A percentile compares a stretch with the other conserved stretches of the same genome.
These are phyloP conservation scores for Tympanopsis confertula DNA, from an alignment of 2,329 filamentous ascomycete species.

Conservation along the genomic window DNA sequence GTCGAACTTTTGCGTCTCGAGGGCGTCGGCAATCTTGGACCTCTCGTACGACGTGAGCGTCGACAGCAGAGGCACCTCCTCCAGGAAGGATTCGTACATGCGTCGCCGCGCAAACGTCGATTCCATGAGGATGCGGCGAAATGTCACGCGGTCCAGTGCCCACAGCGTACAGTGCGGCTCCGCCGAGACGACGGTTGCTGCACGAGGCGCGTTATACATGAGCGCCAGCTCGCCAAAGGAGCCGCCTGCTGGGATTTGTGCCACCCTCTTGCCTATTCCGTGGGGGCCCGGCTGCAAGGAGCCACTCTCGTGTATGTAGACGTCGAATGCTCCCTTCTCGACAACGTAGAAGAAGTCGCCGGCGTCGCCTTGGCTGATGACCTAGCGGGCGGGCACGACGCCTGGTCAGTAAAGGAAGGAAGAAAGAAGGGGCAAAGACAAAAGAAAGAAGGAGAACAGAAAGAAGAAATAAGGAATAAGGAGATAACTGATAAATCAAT, in stretches of 20 bases:
- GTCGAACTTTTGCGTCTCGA: conserved; percentile 80
- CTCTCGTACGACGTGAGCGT: conserved; percentile 84
- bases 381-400: conserved; percentile 42
- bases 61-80: conserved; percentile 78
- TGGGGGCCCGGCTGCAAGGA: conserved; percentile 67
- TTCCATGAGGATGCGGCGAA: conserved; percentile 96
- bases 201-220: conserved; percentile 97
- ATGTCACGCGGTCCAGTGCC: conserved; percentile 90
- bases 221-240: conserved; percentile 93
- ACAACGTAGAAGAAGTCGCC: conserved; percentile 98
- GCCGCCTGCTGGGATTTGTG: conserved; percentile 71
- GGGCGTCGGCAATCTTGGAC: conserved; percentile 90
- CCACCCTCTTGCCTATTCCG: conserved; percentile 74
- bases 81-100: conserved; percentile 94
- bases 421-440: background rate
- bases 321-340: conserved; percentile 79
- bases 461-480: background rate
- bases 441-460: background rate
- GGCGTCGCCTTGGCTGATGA: conserved; percentile 89
- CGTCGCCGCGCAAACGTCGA: conserved; percentile 89
- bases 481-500: conserved; percentile 7
- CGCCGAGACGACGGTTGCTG: conserved; percentile 80
- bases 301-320: conserved; percentile 74
- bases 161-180: conserved; percentile 73
- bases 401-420: conserved; percentile 10